These are phyloP conservation scores for Knufia fluminis DNA, from an alignment of 2,329 filamentous ascomycete species.

Conservation along the genomic window DNA sequence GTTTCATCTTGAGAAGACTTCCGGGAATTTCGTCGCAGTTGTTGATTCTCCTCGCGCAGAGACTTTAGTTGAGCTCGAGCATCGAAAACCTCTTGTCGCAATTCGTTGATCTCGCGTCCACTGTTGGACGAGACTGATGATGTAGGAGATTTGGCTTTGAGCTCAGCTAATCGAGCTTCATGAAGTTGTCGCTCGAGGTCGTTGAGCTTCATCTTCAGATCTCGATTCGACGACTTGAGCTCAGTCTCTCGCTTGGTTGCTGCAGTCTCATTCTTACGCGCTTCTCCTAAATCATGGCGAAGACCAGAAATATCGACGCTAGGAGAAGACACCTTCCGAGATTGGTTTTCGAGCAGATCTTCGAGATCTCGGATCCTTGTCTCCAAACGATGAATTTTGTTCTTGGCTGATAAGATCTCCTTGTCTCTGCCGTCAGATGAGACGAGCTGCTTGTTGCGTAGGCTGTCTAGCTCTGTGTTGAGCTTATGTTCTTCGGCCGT, in stretches of 20 bases:
- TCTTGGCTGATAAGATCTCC: slow-evolving; percentile 45
- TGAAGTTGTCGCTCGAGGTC: slow-evolving; percentile 61
- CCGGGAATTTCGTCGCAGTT: slow-evolving; percentile 45
- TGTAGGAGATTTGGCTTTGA: slow-evolving; percentile 41
- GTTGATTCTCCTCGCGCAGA: slow-evolving; percentile 41
- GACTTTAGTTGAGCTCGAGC: slow-evolving; percentile 53
- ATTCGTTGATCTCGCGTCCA: slow-evolving; percentile 49
- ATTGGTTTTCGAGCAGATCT: slow-evolving; percentile 46
- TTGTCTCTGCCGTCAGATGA: slow-evolving; percentile 36
- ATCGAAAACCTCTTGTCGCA: slow-evolving; percentile 53
- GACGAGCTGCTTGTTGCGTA: slow-evolving; percentile 43
- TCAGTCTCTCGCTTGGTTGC: slow-evolving; percentile 56
- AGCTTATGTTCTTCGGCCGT: slow-evolving; percentile 56
- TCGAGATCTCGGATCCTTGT: slow-evolving; percentile 43
- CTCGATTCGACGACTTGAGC: slow-evolving; percentile 54
- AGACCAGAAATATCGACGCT: slow-evolving; percentile 49
- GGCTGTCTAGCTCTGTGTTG: slow-evolving; percentile 38
- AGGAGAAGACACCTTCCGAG: slow-evolving; percentile 31
- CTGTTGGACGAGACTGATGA: slow-evolving; percentile 46
- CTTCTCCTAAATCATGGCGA: slow-evolving; percentile 53
- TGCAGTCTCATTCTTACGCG: slow-evolving; percentile 57
- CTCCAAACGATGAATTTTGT: slow-evolving; percentile 58
- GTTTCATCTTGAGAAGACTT: slow-evolving; percentile 35
- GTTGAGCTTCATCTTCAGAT: slow-evolving; percentile 54
- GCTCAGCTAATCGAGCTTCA: slow-evolving; percentile 44